Conservation (phyloP, 345 rosid genomes). For the Mallotus nudiflorus region DNA sequence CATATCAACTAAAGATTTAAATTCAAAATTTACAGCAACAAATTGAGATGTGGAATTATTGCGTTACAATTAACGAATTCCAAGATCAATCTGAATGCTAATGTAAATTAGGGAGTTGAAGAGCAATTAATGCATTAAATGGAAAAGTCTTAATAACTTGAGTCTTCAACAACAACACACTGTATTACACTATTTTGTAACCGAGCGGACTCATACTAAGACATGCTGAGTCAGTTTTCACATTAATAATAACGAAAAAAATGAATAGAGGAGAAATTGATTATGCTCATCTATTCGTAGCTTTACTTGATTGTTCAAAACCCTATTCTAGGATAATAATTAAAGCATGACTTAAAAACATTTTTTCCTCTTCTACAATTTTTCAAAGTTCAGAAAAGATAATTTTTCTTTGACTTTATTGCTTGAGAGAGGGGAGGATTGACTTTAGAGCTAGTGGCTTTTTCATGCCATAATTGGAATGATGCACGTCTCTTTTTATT, state of each 20-base stretch:
- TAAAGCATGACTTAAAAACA: neutral
- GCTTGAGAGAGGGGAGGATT: too few species aligned
- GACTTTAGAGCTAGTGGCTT: neutral
- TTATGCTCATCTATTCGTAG: neutral
- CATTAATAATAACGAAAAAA: neutral
- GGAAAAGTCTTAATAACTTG: too few species aligned
- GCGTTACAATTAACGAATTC: too few species aligned
- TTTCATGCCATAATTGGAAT: neutral
- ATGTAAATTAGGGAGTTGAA: too few species aligned
- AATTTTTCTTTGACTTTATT: neutral
- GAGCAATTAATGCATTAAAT: too few species aligned
- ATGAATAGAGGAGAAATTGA: neutral
- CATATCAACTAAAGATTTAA: too few species aligned
- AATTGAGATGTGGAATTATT: too few species aligned
- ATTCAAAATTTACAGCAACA: too few species aligned
- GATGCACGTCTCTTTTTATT: neutral
- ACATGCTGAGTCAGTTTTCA: neutral
- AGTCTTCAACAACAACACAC: neutral
- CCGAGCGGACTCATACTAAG: neutral
- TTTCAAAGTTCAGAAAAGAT: slow-evolving; percentile 5
- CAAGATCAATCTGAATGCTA: too few species aligned
- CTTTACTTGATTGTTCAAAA: neutral
- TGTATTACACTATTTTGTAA: neutral
- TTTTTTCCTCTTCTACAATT: neutral
- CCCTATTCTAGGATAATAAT: neutral